These are phyloP conservation scores for Verticillium isaacii DNA, from an alignment of 2,329 filamentous ascomycete genomes.

Conservation along the genomic window DNA sequence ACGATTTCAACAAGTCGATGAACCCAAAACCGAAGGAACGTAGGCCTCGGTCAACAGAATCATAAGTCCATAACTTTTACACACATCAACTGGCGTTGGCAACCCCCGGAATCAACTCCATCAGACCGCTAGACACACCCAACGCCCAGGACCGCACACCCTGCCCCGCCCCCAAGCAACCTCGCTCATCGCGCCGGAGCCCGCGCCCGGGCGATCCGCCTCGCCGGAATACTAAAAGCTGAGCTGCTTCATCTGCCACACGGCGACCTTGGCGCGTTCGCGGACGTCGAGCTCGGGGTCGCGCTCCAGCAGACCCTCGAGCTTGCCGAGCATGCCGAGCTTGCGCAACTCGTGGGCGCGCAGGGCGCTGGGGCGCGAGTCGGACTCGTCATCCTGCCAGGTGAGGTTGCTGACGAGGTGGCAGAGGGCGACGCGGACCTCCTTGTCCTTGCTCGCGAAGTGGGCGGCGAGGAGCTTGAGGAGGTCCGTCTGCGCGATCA, in stretches of 20 bases:
- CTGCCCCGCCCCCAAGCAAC: neutral
- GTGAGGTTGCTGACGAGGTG: slow-evolving; percentile 84
- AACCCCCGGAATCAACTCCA: neutral
- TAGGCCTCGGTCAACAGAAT: too few relatives aligned
- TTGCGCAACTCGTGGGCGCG: slow-evolving; percentile 65
- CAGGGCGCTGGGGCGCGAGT: slow-evolving; percentile 59
- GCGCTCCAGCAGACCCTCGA: slow-evolving; percentile 54
- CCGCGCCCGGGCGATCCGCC: neutral
- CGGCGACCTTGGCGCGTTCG: slow-evolving; percentile 76
- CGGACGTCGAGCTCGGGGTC: slow-evolving; percentile 78
- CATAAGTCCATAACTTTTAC: too few relatives aligned
- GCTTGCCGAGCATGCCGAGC: slow-evolving; percentile 64
- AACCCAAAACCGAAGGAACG: too few relatives aligned
- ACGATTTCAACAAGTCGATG: too few relatives aligned
- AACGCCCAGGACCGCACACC: neutral
- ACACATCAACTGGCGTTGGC: too few relatives aligned
- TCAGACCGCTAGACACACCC: neutral
- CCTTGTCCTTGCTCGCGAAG: slow-evolving; percentile 65
- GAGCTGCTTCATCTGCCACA: slow-evolving; percentile 61
- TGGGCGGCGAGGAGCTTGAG: slow-evolving; percentile 69
- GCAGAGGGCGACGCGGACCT: slow-evolving; percentile 73
- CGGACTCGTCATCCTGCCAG: slow-evolving; percentile 70
- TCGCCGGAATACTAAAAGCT: neutral
- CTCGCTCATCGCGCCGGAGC: neutral
- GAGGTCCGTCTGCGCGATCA: slow-evolving; percentile 72